Percentiles rank a stretch among this genome's conserved stretches.
Evolutionary conservation across 176 grass and related monocot genomes (phyloP).

Genomic region (Elymus sibiricus): DNA sequence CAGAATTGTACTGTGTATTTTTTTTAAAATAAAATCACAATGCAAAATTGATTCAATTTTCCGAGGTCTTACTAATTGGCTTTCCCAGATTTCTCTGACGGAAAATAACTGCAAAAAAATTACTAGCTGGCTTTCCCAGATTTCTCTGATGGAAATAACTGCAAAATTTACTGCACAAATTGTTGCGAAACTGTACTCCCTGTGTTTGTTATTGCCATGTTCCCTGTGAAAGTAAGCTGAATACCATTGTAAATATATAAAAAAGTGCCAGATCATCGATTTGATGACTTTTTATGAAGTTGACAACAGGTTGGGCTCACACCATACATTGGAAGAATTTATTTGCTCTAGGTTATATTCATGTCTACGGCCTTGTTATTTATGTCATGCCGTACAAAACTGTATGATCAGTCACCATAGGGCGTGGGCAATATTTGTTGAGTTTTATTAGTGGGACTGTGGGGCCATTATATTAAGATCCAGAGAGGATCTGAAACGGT

Average conservation of each 20-base stretch:
- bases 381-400: constrained; percentile 12
- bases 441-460: background rate
- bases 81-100: background rate
- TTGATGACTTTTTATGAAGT: background rate
- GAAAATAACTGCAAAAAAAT: background rate
- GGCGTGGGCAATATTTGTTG: background rate
- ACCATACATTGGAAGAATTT: background rate
- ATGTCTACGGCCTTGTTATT: constrained; percentile 20
- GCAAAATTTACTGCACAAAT: background rate
- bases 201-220: background rate
- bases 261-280: constrained; percentile 16
- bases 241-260: background rate
- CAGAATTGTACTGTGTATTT: background rate
- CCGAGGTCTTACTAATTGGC: background rate
- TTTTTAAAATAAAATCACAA: no score
- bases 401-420: background rate
- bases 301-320: constrained; percentile 11
- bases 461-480: background rate
- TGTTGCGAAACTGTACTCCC: background rate
- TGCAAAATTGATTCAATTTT: background rate
- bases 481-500: background rate
- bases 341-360: constrained; percentile 1
- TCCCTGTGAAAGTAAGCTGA: background rate
- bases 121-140: no score
- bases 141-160: background rate